Base-by-base conservation (phyloP, 345 rosid species). In the Salix koriyanagi region DNA sequence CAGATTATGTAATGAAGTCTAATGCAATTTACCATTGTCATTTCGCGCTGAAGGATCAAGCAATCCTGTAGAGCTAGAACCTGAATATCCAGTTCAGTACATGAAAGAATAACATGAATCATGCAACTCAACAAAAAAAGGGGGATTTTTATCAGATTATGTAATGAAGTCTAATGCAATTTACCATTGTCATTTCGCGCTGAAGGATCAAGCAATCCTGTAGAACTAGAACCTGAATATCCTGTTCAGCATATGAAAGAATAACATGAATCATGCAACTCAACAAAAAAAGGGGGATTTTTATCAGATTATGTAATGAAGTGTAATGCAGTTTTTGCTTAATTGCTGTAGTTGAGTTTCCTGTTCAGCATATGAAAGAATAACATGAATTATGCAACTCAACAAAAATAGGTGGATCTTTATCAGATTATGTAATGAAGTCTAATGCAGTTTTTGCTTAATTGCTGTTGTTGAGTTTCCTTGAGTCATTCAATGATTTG, bases 121-220 rank as follows among this genome's bases (percentile, higher is more conserved):
- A 13, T 8, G 41, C 62, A 73, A 73, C 28, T 61, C 4, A 42
- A 3, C 52, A 30, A 50, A 70, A 50, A 30, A 16, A 19, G 4
- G 21, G 5, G n/a, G 13, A 3, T 11, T 15, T 25, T 4, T 56
- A 9, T 9, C 25, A 72, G 7, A 30, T 5, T 4, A 36, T 36
- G 7, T 10, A 21, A 21, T 72, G 14, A 26, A 50, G 61, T 23
- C 1, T 12, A 5, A 23, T n/a, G 32, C 32, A 30, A 30, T 30
- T 30, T 61, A 73, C 76, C 54, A 4, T 1, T 73, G 56, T 60
- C 76, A 50, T 39, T 73, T 73, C 39, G 54, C 67, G 39, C 37
- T 26, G 39, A 48, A 14, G 68, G 62, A 39, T 60, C 56, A 60
- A 61, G 50, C 26, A 39, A 58, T 73, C 30, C 26, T 4, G 44